These are phyloP conservation scores for Astragalus membranaceus DNA, from an alignment of 306 rosid species.

Conservation along the genomic window DNA sequence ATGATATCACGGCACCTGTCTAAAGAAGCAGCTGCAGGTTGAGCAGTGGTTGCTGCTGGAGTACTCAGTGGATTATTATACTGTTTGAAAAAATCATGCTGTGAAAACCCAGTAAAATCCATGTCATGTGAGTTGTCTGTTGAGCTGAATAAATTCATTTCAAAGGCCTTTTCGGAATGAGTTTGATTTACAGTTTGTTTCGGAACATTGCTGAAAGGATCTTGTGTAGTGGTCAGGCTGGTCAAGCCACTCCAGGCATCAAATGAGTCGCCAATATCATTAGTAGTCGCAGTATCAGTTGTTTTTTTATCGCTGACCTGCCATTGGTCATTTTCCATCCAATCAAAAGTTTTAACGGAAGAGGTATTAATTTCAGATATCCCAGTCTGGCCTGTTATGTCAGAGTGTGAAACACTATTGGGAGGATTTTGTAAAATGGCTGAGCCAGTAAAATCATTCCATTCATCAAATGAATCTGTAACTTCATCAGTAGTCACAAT, in stretches of 20 bases:
- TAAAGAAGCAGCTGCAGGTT: constrained; percentile 38
- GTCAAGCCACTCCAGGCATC: constrained; percentile 64
- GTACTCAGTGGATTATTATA: constrained; percentile 33
- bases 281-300: constrained; percentile 22
- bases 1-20: constrained; percentile 45
- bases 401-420: constrained; percentile 32
- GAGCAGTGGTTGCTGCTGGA: constrained; percentile 22
- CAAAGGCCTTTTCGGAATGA: constrained; percentile 38
- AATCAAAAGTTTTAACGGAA: constrained; percentile 31
- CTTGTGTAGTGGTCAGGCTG: constrained; percentile 33
- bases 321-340: constrained; percentile 49
- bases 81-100: constrained; percentile 39
- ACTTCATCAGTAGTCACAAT: constrained; percentile 21
- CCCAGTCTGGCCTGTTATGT: constrained; percentile 26
- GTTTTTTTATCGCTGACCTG: constrained; percentile 31
- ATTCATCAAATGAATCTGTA: constrained; percentile 42
- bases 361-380: constrained; percentile 34
- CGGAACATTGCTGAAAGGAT: constrained; percentile 33
- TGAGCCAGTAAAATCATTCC: constrained; percentile 68
- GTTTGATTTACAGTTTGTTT: constrained; percentile 31
- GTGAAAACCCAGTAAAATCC: constrained; percentile 38
- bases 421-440: constrained; percentile 35
- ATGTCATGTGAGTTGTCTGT: constrained; percentile 32
- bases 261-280: constrained; percentile 32
- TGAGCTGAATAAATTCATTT: constrained; percentile 32